A percentile compares a stretch with the other conserved stretches of the same genome.
phyloP scores from a whole-genome alignment of 2,329 filamentous ascomycete genomes.

The Colletotrichum sp. region DNA sequence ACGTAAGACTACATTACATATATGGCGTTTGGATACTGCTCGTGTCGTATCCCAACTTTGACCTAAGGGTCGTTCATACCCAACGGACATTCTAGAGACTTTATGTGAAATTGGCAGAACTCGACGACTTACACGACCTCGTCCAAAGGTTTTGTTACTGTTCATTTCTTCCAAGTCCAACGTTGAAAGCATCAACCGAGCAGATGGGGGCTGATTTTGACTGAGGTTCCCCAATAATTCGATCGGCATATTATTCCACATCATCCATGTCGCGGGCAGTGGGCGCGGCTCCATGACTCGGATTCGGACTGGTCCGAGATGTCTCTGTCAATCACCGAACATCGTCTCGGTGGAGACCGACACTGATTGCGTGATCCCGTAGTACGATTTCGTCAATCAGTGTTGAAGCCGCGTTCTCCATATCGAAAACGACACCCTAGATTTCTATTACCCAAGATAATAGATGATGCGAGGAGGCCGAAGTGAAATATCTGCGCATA shows the following conservation, averaged over 20 bases:
- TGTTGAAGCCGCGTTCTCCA: not conserved
- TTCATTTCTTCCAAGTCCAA: not conserved
- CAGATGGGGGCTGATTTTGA: not conserved
- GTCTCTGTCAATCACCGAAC: not conserved
- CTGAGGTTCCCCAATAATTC: not conserved
- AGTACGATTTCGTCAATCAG: constrained; percentile 13
- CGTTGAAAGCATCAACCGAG: not conserved
- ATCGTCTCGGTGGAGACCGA: constrained; percentile 8
- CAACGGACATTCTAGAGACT: fast-evolving
- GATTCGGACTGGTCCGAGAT: constrained; percentile 14
- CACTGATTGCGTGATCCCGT: constrained; percentile 9
- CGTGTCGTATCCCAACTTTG: not conserved
- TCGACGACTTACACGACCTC: fast-evolving
- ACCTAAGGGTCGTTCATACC: not conserved
- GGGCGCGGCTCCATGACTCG: not conserved
- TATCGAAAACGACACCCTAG: not conserved
- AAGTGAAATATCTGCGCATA: not conserved
- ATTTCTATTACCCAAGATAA: not conserved
- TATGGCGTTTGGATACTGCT: not conserved
- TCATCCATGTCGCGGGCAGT: not conserved
- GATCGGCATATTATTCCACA: not conserved
- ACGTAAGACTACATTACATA: not conserved
- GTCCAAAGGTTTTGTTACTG: not conserved
- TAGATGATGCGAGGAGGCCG: not conserved
- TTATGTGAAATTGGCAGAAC: fast-evolving